phyloP scores from a whole-genome alignment of 495 filamentous ascomycete genomes.

The Aspergillus coremiiformis region DNA sequence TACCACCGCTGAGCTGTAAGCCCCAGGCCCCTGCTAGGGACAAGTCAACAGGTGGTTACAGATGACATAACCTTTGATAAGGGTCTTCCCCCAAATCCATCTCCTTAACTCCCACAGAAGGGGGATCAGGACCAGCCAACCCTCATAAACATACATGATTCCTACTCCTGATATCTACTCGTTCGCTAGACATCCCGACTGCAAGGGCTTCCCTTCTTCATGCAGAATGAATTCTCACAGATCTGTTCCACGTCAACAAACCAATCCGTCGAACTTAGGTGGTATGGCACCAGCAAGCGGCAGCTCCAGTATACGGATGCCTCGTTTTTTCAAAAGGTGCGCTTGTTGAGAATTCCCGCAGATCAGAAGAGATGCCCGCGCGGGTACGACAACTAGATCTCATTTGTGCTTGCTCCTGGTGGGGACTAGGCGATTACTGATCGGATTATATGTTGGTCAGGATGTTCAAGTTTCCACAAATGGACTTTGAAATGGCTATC shows the following conservation, averaged over 20 bases:
- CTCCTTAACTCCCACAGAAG: no score
- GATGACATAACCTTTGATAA: conserved; percentile 13
- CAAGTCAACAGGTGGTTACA: no score
- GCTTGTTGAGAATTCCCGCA: neutral
- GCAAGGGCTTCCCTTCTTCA: neutral
- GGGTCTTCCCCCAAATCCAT: no score
- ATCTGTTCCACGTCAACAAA: conserved; percentile 54
- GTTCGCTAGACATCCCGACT: conserved; percentile 10
- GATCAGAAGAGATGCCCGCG: neutral
- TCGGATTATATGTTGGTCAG: conserved; percentile 18
- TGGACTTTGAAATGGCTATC: conserved; percentile 69
- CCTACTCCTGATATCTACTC: no score
- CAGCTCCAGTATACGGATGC: conserved; percentile 48
- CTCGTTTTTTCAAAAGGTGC: conserved; percentile 50
- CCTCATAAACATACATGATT: conserved; percentile 8
- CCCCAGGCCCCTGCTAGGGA: no score
- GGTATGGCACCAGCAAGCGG: conserved; percentile 41
- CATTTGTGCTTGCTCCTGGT: neutral
- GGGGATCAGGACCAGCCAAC: neutral
- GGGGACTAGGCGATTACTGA: conserved; percentile 2
- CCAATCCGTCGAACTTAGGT: conserved; percentile 46
- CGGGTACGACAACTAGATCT: neutral
- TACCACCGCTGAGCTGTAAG: no score
- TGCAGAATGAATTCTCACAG: conserved; percentile 55
- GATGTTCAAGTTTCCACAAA: conserved; percentile 60